phyloP scores from a whole-genome alignment of 768 basidiomycete genomes.

The Strobilomyces echinocephalus region DNA sequence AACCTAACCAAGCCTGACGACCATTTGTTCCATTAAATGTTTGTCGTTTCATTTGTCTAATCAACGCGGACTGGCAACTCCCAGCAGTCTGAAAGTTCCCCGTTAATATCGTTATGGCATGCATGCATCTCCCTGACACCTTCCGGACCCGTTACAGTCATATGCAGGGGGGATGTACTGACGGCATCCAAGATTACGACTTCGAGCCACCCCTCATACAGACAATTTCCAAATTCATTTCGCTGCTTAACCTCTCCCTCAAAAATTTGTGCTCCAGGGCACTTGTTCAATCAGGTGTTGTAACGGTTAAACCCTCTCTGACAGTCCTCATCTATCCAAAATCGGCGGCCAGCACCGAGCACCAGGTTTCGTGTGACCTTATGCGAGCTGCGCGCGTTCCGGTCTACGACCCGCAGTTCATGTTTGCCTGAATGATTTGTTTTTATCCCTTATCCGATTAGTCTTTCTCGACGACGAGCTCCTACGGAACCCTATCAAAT shows the following conservation, averaged over 20 bases:
- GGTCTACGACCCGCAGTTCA: slow-evolving; percentile 12
- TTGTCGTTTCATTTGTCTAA: slow-evolving; percentile 7
- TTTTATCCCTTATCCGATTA: slow-evolving; percentile 29
- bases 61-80: slow-evolving; percentile 7
- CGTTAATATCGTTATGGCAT: slow-evolving; percentile 32
- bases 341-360: slow-evolving; percentile 18
- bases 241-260: slow-evolving; percentile 15
- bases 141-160: slow-evolving; percentile 31
- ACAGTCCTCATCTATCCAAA: slow-evolving; percentile 31
- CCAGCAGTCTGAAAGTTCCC: slow-evolving; percentile 19
- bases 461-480: slow-evolving; percentile 34
- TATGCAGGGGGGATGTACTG: slow-evolving; percentile 30
- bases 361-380: slow-evolving; percentile 21
- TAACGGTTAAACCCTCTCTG: slow-evolving; percentile 21
- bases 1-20: slow-evolving; percentile 16
- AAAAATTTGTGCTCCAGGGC: slow-evolving; percentile 25
- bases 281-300: slow-evolving; percentile 25
- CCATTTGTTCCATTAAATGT: slow-evolving; percentile 11
- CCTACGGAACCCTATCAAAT: slow-evolving; percentile 35
- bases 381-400: slow-evolving; percentile 17
- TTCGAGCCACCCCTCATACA: slow-evolving; percentile 9
- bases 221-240: slow-evolving; percentile 21
- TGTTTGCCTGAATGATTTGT: slow-evolving; percentile 12
- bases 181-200: slow-evolving; percentile 24
- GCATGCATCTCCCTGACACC: slow-evolving; percentile 8